Base-by-base conservation (phyloP, 2,329 filamentous ascomycete genomes). In the Claviceps maximensis region DNA sequence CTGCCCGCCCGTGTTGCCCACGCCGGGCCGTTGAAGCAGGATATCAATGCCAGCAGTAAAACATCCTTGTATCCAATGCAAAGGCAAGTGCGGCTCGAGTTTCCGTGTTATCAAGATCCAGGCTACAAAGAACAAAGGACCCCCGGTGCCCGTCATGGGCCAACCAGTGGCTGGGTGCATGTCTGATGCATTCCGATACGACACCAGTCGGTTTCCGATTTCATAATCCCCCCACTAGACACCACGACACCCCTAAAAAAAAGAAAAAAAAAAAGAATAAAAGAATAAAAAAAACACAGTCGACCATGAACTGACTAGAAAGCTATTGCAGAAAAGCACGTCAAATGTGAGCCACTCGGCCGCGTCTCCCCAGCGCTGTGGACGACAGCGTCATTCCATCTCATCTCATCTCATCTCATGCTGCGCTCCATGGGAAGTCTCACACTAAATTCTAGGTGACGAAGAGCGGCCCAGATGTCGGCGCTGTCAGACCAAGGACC, bases 381-480 rank as follows among this genome's bases (percentile, higher is more conserved):
- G n/a, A n/a, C n/a, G n/a, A n/a, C n/a, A n/a, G n/a, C n/a, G n/a
- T n/a, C 23, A 4, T 27, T 8, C 13, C 13, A n/a, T n/a, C n/a
- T n/a, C n/a, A n/a, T n/a, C n/a, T n/a, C n/a, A n/a, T n/a, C n/a
- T 2, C 19, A 3, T 41, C 0, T 23, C 41, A 13, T 4, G 8
- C 19, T 21, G 41, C 4, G 7, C 41, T 23, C 21, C 10, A 7
- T 9, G 13, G 8, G 5, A 1, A 27, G 19, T n/a, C 48, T 53
- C n/a, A 51, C 19, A 21, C 19, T 12, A 8, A 4, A 2, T n/a
- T 45, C 7, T 46, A 71, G 67, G 69, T 44, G 69, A 71, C 44
- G 68, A 71, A 52, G 63, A 63, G n/a, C 63, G 61, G 2, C 69
- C 69, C 2, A 63, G 58, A 42, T 71, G 69, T 50, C 61, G 64